Base-by-base conservation (phyloP, 176 grass and related monocot genomes). In the Saccharum spontaneum region DNA sequence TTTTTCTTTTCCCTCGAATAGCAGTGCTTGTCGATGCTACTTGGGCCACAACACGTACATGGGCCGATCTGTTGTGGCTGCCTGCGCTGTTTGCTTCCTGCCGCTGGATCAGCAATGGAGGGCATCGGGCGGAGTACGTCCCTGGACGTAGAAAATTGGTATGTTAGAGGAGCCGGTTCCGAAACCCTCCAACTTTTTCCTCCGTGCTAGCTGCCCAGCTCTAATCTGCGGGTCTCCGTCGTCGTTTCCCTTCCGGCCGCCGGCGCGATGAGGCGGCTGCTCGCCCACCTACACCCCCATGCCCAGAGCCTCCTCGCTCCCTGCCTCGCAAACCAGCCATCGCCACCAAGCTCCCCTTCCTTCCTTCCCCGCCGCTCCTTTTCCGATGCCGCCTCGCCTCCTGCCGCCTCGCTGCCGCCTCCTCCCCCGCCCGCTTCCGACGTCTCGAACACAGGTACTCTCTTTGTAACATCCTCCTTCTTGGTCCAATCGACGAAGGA, bases 251-350 rank as follows among this genome's bases (percentile, higher is more conserved):
- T 34, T 70, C 26, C 43, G 49, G 54, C 65, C 77, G 62, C 64
- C 85, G 79, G 67, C 67, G 69, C 82, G 17, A 91, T 91, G 86
- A 88, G 86, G 89, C 89, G 82, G 75, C 65, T 85, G 49, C 72
- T 90, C 67, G 14, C 57, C 33, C 85, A 84, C 33, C 59, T 78
- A 67, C 81, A 59, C 4, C 85, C 62, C 81, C 83, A 54, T 28
- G 68, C 71, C 38, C 82, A 62, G 17, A 66, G 4, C 41, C 36
- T 52, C 63, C 18, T 83, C 10, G 55, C 79, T 10, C n/a, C 38
- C 49, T 2, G 2, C n/a, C 79, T 59, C 38, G 30, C 17, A 49
- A 5, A 24, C 33, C 67, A 8, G 6, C 65, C 15, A 15, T 69
- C 38, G 40, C 24, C 41, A 46, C 69, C 66, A 59, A 23, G 45